Percentiles rank a stretch among this genome's conserved stretches.
phyloP scores from a whole-genome alignment of 1,139 yeast genomes.

The Suhomyces taliae region DNA sequence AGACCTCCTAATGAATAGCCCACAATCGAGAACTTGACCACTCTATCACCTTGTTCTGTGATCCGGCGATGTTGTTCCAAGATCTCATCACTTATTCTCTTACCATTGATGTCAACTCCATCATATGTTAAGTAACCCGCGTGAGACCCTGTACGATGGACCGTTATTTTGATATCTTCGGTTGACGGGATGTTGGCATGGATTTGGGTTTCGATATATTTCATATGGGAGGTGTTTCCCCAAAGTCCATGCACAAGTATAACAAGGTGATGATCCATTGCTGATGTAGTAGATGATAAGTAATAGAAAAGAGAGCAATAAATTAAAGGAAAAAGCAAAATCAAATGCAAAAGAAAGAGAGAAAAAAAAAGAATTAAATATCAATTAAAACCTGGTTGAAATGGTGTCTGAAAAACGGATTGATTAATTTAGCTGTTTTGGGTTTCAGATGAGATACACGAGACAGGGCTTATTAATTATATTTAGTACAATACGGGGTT shows the following conservation, averaged over 20 bases:
- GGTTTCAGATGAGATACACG: too few relatives aligned
- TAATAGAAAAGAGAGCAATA: neutral
- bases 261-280: constrained; percentile 48
- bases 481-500: too few relatives aligned
- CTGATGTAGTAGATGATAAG: too few relatives aligned
- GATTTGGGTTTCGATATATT: constrained; percentile 43
- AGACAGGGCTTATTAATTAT: too few relatives aligned
- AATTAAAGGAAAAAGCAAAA: too few relatives aligned
- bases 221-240: constrained; percentile 74
- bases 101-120: constrained; percentile 83
- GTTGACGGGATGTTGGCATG: constrained; percentile 3
- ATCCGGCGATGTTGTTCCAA: constrained; percentile 42
- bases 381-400: too few relatives aligned
- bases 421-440: too few relatives aligned
- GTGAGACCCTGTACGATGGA: constrained; percentile 63
- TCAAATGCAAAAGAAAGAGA: too few relatives aligned
- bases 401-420: too few relatives aligned
- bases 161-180: constrained; percentile 34
- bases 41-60: constrained; percentile 23
- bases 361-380: too few relatives aligned
- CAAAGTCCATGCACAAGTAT: constrained; percentile 81
- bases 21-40: constrained; percentile 61
- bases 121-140: constrained; percentile 74
- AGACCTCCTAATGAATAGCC: constrained; percentile 88
- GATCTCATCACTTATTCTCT: constrained; percentile 71